Evolutionary conservation across 2,329 filamentous ascomycete genomes (phyloP), one percentile per base, ranked within the genome.

Genomic region (Diaporthe sp.): DNA sequence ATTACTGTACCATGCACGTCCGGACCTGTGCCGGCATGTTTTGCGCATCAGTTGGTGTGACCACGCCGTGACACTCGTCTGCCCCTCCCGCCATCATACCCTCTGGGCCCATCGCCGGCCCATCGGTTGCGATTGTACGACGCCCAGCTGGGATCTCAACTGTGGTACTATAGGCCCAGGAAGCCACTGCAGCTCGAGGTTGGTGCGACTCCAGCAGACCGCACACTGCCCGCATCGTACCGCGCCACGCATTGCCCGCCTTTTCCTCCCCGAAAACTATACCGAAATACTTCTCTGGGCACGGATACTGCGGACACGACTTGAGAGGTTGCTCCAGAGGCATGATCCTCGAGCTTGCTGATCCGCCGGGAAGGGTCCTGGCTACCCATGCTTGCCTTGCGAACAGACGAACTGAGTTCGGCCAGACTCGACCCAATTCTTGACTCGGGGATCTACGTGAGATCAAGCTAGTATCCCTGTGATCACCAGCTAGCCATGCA

Each of bases 21-120:
- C 68, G 58, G 33, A 64, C 52, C 40, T 71, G 50, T 75, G 71
- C 74, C 74, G 71, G 74, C 74, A 67, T 57, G 35, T 75, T 61
- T 58, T 30, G 71, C 74, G 42, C 74, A 74, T 30, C 66, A 58
- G 61, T 57, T 69, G 61, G 52, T 64, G 61, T 38, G 66, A 73
- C 71, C 42, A 67, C 35, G 38, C 66, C 50, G 19, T 73, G 40
- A 45, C 47, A 57, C 40, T 70, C 69, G 38, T 40, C 74, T 73
- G 50, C 64, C 74, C 71, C 71, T 70, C 57, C 47, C 25, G 9
- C 33, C 30, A 25, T 54, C 40, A 58, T 50, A 38, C 70, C 28
- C 30, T 42, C 47, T 25, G 57, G 42, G 10, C 70, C 68, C 64
- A 54, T 40, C 33, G 64, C 50, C 64, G 64, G 45, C 64, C 47